These are phyloP conservation scores for Rhodomyrtus psidioides DNA, from an alignment of 441 rosid species.

Conservation along the genomic window DNA sequence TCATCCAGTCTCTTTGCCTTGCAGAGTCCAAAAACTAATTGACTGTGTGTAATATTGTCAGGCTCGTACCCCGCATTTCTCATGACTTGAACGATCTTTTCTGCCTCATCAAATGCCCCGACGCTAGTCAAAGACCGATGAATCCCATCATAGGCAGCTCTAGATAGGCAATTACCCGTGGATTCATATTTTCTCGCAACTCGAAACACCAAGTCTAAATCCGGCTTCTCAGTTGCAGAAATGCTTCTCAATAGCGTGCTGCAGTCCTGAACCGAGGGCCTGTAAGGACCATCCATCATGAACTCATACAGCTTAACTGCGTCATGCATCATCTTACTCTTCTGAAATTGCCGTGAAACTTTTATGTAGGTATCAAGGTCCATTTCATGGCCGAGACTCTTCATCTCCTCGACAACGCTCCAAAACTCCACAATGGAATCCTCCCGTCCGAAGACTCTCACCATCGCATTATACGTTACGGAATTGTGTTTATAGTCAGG, in stretches of 20 bases:
- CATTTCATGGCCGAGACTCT: slow-evolving; percentile 44
- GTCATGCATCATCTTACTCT: slow-evolving; percentile 48
- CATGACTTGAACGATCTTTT: slow-evolving; percentile 50
- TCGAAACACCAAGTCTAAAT: slow-evolving; percentile 58
- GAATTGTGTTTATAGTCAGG: slow-evolving; percentile 39
- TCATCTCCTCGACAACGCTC: slow-evolving; percentile 59
- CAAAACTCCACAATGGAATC: slow-evolving; percentile 63
- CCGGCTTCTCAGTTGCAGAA: slow-evolving; percentile 33
- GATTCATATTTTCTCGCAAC: slow-evolving; percentile 54
- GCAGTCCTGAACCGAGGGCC: slow-evolving; percentile 68
- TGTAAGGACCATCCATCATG: slow-evolving; percentile 84
- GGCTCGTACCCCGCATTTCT: slow-evolving; percentile 61
- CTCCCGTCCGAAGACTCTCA: slow-evolving; percentile 56
- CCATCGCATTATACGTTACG: slow-evolving; percentile 47
- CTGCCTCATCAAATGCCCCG: slow-evolving; percentile 66
- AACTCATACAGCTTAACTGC: slow-evolving; percentile 77
- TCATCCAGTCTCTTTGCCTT: slow-evolving; percentile 68
- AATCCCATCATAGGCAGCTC: slow-evolving; percentile 69
- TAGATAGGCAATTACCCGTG: slow-evolving; percentile 48
- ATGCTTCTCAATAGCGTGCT: slow-evolving; percentile 48
- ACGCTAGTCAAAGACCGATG: slow-evolving; percentile 62
- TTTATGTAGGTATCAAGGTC: slow-evolving; percentile 72
- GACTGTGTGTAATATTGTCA: slow-evolving; percentile 84
- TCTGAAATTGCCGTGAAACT: slow-evolving; percentile 74
- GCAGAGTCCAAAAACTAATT: slow-evolving; percentile 79